These are phyloP conservation scores for Globisporangium alternatum DNA, from an alignment of 352 stramenopile genomes.

Conservation along the genomic window DNA sequence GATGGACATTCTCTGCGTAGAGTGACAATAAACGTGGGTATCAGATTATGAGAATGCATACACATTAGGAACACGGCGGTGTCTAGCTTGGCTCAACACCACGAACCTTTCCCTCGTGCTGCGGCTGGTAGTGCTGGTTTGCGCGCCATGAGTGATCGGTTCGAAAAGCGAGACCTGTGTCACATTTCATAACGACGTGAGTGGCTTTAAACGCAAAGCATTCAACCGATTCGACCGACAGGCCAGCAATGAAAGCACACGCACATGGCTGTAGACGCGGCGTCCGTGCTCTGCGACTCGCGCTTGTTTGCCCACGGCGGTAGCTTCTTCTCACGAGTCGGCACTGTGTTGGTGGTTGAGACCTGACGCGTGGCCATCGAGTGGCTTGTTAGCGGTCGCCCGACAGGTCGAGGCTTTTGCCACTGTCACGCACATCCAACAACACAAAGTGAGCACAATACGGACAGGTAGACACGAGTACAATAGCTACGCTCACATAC, in stretches of 20 bases:
- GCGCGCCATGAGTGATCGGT: slow-evolving; percentile 7
- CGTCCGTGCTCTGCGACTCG: slow-evolving; percentile 17
- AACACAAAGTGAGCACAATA: background rate
- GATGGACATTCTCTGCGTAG: slow-evolving; percentile 13
- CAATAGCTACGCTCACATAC: background rate
- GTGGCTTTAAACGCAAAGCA: background rate
- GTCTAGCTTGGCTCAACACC: background rate
- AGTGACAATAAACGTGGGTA: background rate
- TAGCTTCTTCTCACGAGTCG: slow-evolving; percentile 11
- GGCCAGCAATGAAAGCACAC: background rate
- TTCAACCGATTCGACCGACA: background rate
- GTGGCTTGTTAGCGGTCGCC: slow-evolving; percentile 6
- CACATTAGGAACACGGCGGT: background rate
- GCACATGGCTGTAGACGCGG: slow-evolving; percentile 15
- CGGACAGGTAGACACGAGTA: background rate
- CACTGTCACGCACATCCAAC: background rate
- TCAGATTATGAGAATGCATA: too few species aligned
- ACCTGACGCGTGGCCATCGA: slow-evolving; percentile 4
- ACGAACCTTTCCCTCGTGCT: slow-evolving; percentile 17
- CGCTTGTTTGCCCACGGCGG: slow-evolving; percentile 20
- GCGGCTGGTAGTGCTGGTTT: slow-evolving; percentile 13
- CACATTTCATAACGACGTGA: background rate
- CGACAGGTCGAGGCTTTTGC: slow-evolving; percentile 10
- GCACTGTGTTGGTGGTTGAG: background rate
- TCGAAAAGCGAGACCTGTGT: slow-evolving; percentile 16